Evolutionary conservation across 257 asterid genomes (phyloP), one percentile per base, ranked within the genome.

Genomic region (Gynochthodes officinalis): DNA sequence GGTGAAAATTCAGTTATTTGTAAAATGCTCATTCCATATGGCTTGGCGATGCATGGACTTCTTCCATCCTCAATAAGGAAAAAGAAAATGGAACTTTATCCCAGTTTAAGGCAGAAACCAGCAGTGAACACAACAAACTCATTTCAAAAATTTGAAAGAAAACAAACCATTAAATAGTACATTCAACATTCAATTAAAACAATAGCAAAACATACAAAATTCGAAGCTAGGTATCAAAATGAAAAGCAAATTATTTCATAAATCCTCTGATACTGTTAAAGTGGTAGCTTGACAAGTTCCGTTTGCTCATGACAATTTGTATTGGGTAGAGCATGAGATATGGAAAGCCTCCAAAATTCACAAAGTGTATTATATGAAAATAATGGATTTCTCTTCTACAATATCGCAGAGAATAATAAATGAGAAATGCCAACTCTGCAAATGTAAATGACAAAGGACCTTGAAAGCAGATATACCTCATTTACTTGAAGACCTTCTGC

Each of bases 401-500:
- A 27, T 27, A 10, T 44, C 25, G 4, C 0, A 5, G 59, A 19
- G 30, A 28, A 18, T 2, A 8, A 71, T 5, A 28, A 35, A 57
- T n/a, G 62, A 28, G 21, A 43, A 71, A 32, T 54, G 18, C 28
- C 25, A 58, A 71, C 44, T 13, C 23, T 23, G 53, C 33, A 59
- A 40, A 49, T 19, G n/a, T n/a, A n/a, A n/a, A 32, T 28, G 8
- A 53, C 30, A 39, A 37, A 35, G 35, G 64, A 15, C 5, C 14
- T 35, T 69, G 9, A 65, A 59, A 67, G 70, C 50, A 75, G 39
- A 59, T n/a, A 58, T 80, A 94, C 99, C 87, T 89, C 94, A 71
- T 95, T 87, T 76, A 80, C 90, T 85, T 90, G 90, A 84, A 95
- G 86, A 74, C 93, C 96, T 85, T 95, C 99, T 25, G 88, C 84